Conservation (phyloP, 495 filamentous ascomycete genomes). For the Acidomyces sp. region DNA sequence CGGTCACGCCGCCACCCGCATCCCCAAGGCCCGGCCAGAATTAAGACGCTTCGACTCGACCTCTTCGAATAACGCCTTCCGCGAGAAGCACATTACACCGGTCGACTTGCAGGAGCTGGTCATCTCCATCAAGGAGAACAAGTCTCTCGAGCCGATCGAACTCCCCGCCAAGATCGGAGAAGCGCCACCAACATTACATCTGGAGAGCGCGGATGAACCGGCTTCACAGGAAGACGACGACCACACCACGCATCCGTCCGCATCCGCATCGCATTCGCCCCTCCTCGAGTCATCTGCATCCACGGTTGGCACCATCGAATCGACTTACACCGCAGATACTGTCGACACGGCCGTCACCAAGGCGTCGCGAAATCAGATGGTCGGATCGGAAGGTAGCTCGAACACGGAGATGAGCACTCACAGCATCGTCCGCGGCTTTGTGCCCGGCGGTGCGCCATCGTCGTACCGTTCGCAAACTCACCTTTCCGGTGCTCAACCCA, state of each 20-base stretch:
- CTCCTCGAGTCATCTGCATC: slow-evolving; percentile 28
- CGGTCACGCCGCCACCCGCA: slow-evolving; percentile 32
- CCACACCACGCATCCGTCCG: slow-evolving; percentile 10
- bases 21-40: slow-evolving; percentile 43
- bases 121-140: slow-evolving; percentile 67
- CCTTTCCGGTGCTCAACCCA: slow-evolving; percentile 34
- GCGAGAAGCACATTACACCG: slow-evolving; percentile 83
- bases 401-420: slow-evolving; percentile 45
- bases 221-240: slow-evolving; percentile 20
- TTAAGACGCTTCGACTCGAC: slow-evolving; percentile 42
- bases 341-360: too few species aligned
- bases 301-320: slow-evolving; percentile 24
- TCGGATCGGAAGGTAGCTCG: slow-evolving; percentile 26
- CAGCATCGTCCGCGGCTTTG: slow-evolving; percentile 78
- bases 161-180: too few species aligned
- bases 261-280: slow-evolving; percentile 21
- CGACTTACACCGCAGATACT: too few species aligned
- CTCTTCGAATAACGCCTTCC: slow-evolving; percentile 47
- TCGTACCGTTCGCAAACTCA: slow-evolving; percentile 53
- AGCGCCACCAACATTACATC: too few species aligned
- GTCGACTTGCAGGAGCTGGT: slow-evolving; percentile 83
- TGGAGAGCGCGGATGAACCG: neutral
- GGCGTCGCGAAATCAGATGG: slow-evolving; percentile 15
- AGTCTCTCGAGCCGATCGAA: slow-evolving; percentile 47
- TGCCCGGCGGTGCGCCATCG: slow-evolving; percentile 59